Base-by-base conservation (phyloP, 352 stramenopile species). In the Pythium insidiosum region DNA sequence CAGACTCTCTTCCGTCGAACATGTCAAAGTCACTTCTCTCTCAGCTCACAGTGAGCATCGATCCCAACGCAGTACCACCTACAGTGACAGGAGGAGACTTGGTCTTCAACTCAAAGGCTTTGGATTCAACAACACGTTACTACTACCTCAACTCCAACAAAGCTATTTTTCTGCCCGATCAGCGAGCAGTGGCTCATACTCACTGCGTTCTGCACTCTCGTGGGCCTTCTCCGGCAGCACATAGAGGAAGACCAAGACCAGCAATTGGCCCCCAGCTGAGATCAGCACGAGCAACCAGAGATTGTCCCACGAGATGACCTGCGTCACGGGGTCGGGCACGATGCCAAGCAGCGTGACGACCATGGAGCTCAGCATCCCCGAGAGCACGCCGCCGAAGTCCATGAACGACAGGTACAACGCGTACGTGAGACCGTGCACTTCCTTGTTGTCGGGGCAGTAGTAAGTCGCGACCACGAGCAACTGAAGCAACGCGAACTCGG, bases 391-490 rank as follows among this genome's bases (percentile, higher is more conserved):
- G 13, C 79, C 79, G 58, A 91, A 88, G 61, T 91, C 76, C 74
- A 91, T 91, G 47, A 88, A 87, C 11, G 76, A 88, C 29, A 91
- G 55, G 50, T 73, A 91, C 41, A 91, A 53, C 35, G 79, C 76
- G 53, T 91, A 91, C 36, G 79, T 84, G 22, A 91, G 58, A 3
- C 79, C 79, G 44, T 87, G 73, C 7, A 85, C 57, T 2, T 79
- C 63, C 1, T 50, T 58, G 41, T 64, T 56, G 7, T 62, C 42
- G 0, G 79, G 79, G 25, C 76, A 88, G 50, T 88, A 89, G 61
- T 67, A 88, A 6, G 79, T 91, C n/a, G 79, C 79, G 18, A 91
- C 73, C 22, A 91, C 76, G 18, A 91, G 70, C 29, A 91, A 45
- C 47, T 88, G 79, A 15, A 91, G 57, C 29, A 91, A 50, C n/a